Evolutionary conservation across 306 rosid genomes (phyloP), one percentile per base, ranked within the genome.

Genomic region (Vicia villosa): DNA sequence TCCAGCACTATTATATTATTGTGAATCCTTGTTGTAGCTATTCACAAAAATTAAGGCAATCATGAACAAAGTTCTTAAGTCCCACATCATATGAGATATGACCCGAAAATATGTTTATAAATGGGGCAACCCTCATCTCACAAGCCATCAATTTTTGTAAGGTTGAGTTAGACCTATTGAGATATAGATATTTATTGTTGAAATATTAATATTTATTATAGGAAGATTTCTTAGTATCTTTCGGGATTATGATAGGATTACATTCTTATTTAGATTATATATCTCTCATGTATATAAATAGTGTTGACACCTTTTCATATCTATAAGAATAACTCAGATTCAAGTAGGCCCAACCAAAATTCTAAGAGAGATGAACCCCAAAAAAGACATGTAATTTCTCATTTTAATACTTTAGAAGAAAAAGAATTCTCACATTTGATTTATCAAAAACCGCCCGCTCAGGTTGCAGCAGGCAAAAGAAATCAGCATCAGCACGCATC

Each of bases 401-500:
- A 40, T 24, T 8, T 57, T 49, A 24, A 49, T 42, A 52, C 32
- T 15, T 30, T 1, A 42, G 32, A 3, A 17, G 10, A 20, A n/a
- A 49, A 41, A 51, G 5, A 9, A 26, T 54, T 36, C 94, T 76
- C 77, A 92, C 98, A 66, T 75, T 91, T 40, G 67, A 82, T 79
- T 81, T 86, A 49, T 89, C 91, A 71, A 50, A 74, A 68, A 0
- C 41, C 8, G 0, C 19, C 34, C 51, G 66, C 68, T 49, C 87
- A 51, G 1, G 0, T 30, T 80, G 83, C 75, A 69, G 83, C 77
- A 66, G 37, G 70, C 80, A 77, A 79, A 92, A 92, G 87, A 92
- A 92, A 79, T 92, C 96, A 57, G 96, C 96, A 66, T 85, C 96
- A 5, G 91, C 92, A 73, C 93, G 96, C 98, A 92, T 92, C 2